Percentiles rank a stretch among this genome's conserved stretches.
phyloP scores from a whole-genome alignment of 2,329 filamentous ascomycete species.

The Cladophialophora chaetospira region DNA sequence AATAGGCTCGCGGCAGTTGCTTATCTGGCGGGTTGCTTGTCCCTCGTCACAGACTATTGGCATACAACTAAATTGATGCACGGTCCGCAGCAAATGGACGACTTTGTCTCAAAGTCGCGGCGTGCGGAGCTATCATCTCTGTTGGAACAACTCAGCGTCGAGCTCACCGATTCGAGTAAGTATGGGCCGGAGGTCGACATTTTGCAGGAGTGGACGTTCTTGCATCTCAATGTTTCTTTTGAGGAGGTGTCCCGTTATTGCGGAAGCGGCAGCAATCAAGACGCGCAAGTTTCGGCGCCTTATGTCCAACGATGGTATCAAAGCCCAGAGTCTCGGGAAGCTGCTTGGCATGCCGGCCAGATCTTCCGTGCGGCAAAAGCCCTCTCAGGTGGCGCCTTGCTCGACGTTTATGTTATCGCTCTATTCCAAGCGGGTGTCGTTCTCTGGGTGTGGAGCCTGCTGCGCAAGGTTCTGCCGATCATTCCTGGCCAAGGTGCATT shows the following conservation, averaged over 20 bases:
- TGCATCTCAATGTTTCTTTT: conserved; percentile 45
- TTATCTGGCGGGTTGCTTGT: conserved; percentile 7
- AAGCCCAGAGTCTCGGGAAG: conserved; percentile 42
- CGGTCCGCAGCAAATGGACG: neutral
- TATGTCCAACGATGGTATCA: conserved; percentile 43
- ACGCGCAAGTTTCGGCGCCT: conserved; percentile 40
- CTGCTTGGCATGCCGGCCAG: conserved; percentile 70
- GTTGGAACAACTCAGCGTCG: conserved; percentile 32
- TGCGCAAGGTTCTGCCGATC: neutral
- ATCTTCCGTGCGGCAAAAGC: conserved; percentile 61
- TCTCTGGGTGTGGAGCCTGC: conserved; percentile 56
- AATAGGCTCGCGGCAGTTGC: neutral
- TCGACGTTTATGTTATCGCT: conserved; percentile 68
- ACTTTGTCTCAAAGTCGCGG: conserved; percentile 12
- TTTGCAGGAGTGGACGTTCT: conserved; percentile 38
- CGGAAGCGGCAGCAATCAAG: conserved; percentile 45
- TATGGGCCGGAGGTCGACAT: conserved; percentile 36
- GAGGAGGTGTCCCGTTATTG: conserved; percentile 48
- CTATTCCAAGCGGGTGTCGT: conserved; percentile 69
- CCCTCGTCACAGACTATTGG: conserved; percentile 6
- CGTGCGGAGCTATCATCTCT: conserved; percentile 5
- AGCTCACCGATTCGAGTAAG: conserved; percentile 36
- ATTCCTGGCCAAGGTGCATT: neutral
- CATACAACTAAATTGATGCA: conserved; percentile 6
- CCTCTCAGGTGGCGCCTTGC: conserved; percentile 51